phyloP scores from a whole-genome alignment of 1,284 basidiomycete genomes.

The Fereydounia khargensis region DNA sequence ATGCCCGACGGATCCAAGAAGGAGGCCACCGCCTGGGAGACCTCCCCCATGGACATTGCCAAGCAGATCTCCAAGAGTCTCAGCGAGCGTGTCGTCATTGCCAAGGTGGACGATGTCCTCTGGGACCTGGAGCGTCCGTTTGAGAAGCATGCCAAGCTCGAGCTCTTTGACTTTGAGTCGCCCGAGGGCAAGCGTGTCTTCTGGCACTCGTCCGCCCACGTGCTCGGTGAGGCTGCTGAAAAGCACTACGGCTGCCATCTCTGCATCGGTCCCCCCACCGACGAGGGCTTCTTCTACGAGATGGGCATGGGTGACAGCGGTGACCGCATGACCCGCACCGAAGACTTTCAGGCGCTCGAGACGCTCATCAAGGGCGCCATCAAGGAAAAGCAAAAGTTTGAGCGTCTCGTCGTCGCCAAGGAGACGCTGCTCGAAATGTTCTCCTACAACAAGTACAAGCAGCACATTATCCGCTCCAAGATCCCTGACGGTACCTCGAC shows the following conservation, averaged over 20 bases:
- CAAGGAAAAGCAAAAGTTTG: constrained; percentile 97
- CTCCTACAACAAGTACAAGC: constrained; percentile 99
- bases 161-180: constrained; percentile 90
- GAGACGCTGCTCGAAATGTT: constrained; percentile 97
- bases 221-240: constrained; percentile 96
- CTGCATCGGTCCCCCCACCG: constrained; percentile 93
- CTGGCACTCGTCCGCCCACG: constrained; percentile 99
- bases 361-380: constrained; percentile 81
- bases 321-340: constrained; percentile 55
- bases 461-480: constrained; percentile 91
- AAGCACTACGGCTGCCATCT: constrained; percentile 96
- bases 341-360: constrained; percentile 87
- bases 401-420: constrained; percentile 88
- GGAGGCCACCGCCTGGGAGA: constrained; percentile 88
- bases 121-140: constrained; percentile 96
- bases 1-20: constrained; percentile 82
- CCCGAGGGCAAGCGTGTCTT: constrained; percentile 84
- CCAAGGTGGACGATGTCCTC: constrained; percentile 85
- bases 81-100: constrained; percentile 85
- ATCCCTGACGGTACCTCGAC: constrained; percentile 95
- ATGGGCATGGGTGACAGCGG: constrained; percentile 65
- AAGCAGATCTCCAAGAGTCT: constrained; percentile 82
- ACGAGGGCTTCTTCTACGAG: constrained; percentile 99
- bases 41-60: constrained; percentile 89
- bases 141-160: constrained; percentile 76